Conservation (phyloP, 805 yeast species). For the Martiniozyma abietophila region DNA sequence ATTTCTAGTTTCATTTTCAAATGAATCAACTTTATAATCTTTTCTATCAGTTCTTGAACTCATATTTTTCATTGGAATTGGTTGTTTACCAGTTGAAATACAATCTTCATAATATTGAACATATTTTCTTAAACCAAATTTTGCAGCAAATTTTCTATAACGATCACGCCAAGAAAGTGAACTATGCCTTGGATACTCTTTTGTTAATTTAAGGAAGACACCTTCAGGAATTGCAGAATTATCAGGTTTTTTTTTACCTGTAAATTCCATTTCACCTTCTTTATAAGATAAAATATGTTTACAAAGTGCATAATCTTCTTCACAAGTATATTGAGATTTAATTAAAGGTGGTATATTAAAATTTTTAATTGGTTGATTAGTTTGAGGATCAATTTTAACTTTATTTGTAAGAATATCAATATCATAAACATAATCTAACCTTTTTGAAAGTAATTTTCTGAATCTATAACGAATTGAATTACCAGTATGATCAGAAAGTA, state of each 20-base stretch:
- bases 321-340: constrained; percentile 57
- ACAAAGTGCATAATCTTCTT: constrained; percentile 59
- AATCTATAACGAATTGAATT: constrained; percentile 63
- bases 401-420: constrained; percentile 35
- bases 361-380: constrained; percentile 33
- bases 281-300: constrained; percentile 19
- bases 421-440: constrained; percentile 39
- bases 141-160: constrained; percentile 57
- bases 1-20: constrained; percentile 12
- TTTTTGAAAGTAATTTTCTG: constrained; percentile 34
- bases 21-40: constrained; percentile 10
- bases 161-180: constrained; percentile 77
- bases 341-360: constrained; percentile 38
- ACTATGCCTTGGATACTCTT: constrained; percentile 43
- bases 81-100: constrained; percentile 28
- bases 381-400: constrained; percentile 30
- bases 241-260: constrained; percentile 16
- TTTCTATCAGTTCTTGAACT: constrained; percentile 35
- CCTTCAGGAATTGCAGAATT: constrained; percentile 26
- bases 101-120: constrained; percentile 42
- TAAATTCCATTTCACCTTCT: constrained; percentile 12
- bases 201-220: constrained; percentile 32
- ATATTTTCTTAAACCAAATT: constrained; percentile 53
- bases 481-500: constrained; percentile 59
- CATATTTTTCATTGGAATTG: constrained; percentile 50